phyloP scores from a whole-genome alignment of 495 filamentous ascomycete genomes.

The Chaetomium cochliodes region DNA sequence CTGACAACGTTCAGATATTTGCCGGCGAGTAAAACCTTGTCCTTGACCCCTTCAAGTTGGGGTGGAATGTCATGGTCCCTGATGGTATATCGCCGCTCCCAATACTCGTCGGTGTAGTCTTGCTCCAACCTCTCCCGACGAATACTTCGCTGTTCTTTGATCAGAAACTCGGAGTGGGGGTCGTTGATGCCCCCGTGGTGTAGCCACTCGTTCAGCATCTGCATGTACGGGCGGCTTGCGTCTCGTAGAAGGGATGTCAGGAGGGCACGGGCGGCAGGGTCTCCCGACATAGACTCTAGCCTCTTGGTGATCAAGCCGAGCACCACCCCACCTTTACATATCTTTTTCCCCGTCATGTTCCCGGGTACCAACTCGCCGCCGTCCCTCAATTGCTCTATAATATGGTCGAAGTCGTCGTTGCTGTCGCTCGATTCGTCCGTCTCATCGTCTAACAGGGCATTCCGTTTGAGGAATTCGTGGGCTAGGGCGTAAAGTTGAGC shows the following conservation, averaged over 20 bases:
- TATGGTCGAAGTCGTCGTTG: slow-evolving; percentile 65
- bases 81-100: slow-evolving; percentile 96
- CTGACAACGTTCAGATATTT: slow-evolving; percentile 98
- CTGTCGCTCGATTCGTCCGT: slow-evolving; percentile 79
- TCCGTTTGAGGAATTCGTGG: slow-evolving; percentile 81
- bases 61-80: slow-evolving; percentile 87
- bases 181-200: slow-evolving; percentile 95
- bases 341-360: slow-evolving; percentile 80
- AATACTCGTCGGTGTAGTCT: slow-evolving; percentile 98
- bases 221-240: slow-evolving; percentile 92
- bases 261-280: slow-evolving; percentile 78
- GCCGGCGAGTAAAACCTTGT: slow-evolving; percentile 90
- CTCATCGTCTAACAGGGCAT: slow-evolving; percentile 84
- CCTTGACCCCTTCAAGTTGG: slow-evolving; percentile 85
- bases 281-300: slow-evolving; percentile 83
- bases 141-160: slow-evolving; percentile 95
- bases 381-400: slow-evolving; percentile 84
- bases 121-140: slow-evolving; percentile 84
- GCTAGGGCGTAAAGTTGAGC: slow-evolving; percentile 82
- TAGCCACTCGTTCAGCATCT: slow-evolving; percentile 97
- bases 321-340: slow-evolving; percentile 92
- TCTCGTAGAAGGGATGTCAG: slow-evolving; percentile 80
- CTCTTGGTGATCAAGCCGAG: slow-evolving; percentile 80
- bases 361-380: slow-evolving; percentile 74
- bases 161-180: slow-evolving; percentile 88